Evolutionary conservation across 129 eudicot genomes (phyloP).

Genomic region (Sambucus nigra): DNA sequence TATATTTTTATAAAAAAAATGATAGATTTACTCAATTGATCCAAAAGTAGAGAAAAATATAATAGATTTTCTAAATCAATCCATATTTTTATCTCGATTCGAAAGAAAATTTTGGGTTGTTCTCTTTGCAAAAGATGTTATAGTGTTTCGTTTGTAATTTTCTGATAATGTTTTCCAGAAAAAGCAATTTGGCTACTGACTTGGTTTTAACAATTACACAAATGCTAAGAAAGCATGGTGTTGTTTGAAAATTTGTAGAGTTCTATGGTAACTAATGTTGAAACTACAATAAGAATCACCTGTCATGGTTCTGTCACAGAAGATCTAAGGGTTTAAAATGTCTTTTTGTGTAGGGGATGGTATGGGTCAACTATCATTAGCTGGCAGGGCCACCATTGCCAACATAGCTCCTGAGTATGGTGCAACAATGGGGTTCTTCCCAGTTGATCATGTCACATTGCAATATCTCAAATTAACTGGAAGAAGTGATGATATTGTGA

Average conservation of each 20-base stretch:
- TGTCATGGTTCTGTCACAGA: neutral
- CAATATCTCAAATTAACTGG: conserved; percentile 94
- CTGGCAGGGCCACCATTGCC: conserved; percentile 99
- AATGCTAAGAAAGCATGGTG: conserved; percentile 96
- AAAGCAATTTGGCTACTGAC: too few species aligned
- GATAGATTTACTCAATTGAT: too few species aligned
- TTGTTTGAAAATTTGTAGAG: conserved; percentile 96
- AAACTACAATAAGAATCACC: neutral
- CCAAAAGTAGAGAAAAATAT: too few species aligned
- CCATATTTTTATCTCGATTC: too few species aligned
- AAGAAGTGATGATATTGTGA: conserved; percentile 88
- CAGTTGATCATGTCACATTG: conserved; percentile 96
- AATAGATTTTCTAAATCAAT: too few species aligned
- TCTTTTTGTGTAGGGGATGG: conserved; percentile 53
- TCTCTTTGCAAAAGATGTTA: too few species aligned
- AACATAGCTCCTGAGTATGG: conserved; percentile 99
- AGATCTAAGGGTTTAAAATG: conserved; percentile 11
- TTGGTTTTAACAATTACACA: conserved; percentile 95
- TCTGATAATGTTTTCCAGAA: too few species aligned
- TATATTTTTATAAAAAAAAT: too few species aligned
- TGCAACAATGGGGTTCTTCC: conserved; percentile 99
- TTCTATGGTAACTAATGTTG: conserved; percentile 56
- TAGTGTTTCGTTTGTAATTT: too few species aligned
- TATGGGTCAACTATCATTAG: conserved; percentile 79
- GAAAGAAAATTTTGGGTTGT: too few species aligned